Conservation (phyloP, 371 early-diverging fungal species). For the Mortierella sp. region DNA sequence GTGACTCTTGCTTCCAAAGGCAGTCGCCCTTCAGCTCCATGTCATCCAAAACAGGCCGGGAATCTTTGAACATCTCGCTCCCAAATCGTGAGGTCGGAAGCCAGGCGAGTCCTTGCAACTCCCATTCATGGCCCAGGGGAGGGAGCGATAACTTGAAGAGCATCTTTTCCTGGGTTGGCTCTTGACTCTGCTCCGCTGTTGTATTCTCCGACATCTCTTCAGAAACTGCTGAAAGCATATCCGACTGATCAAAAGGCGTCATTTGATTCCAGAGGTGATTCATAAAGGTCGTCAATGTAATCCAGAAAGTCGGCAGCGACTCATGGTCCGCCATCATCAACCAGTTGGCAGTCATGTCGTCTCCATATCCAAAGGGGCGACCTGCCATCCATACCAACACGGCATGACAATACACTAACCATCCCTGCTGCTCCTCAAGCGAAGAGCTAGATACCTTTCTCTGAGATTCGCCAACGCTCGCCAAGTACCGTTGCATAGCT, state of each 20-base stretch:
- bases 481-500: constrained; percentile 53
- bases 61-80: constrained; percentile 58
- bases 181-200: constrained; percentile 5
- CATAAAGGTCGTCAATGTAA: constrained; percentile 44
- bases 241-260: constrained; percentile 56
- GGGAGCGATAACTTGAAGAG: constrained; percentile 37
- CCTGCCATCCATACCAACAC: constrained; percentile 58
- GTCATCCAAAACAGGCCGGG: constrained; percentile 34
- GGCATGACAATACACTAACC: constrained; percentile 56
- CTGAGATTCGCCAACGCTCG: constrained; percentile 23
- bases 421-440: constrained; percentile 54
- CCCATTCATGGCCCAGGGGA: constrained; percentile 58
- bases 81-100: constrained; percentile 60
- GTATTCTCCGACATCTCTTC: constrained; percentile 31
- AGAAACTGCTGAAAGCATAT: constrained; percentile 48
- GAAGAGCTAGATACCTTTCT: constrained; percentile 11
- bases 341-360: constrained; percentile 40
- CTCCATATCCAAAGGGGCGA: constrained; percentile 46
- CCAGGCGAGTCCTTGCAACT: constrained; percentile 59
- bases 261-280: constrained; percentile 49
- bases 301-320: constrained; percentile 50
- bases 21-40: constrained; percentile 39
- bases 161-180: constrained; percentile 4
- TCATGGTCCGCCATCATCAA: constrained; percentile 30
- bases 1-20: constrained; percentile 47